A percentile compares a stretch with the other conserved stretches of the same genome.
phyloP scores from a whole-genome alignment of 805 yeast genomes.

The Myxozyma mucilagina region DNA sequence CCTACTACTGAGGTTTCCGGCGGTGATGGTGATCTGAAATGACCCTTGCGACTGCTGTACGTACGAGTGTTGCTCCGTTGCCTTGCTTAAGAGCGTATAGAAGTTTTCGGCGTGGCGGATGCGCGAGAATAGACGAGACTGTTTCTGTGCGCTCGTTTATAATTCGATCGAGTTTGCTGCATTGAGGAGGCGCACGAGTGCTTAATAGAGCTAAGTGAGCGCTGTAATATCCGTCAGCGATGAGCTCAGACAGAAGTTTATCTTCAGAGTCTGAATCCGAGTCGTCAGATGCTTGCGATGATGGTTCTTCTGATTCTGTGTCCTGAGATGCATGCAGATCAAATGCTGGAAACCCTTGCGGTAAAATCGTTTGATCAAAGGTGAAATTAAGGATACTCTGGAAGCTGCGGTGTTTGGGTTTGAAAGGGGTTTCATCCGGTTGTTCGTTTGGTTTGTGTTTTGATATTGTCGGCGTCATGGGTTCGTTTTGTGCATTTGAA shows the following conservation, averaged over 20 bases:
- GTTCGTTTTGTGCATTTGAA: too few species aligned
- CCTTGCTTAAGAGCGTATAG: background rate
- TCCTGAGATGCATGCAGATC: background rate
- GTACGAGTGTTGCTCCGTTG: too few species aligned
- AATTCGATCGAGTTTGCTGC: background rate
- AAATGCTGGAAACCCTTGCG: background rate
- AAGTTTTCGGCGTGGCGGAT: background rate
- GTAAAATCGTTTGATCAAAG: background rate
- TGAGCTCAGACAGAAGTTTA: background rate
- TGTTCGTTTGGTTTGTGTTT: background rate
- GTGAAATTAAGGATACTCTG: background rate
- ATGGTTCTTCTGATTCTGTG: background rate
- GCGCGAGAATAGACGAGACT: background rate
- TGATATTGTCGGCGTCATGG: background rate
- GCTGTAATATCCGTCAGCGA: conserved; percentile 1
- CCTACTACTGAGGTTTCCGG: background rate
- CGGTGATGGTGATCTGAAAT: background rate
- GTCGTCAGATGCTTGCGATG: background rate
- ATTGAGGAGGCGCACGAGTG: background rate
- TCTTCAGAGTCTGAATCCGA: background rate
- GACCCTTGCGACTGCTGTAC: too few species aligned
- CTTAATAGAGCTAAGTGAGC: background rate
- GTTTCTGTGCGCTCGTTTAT: background rate
- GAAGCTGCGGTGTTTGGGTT: too few species aligned
- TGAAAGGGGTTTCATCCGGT: background rate